Conservation (phyloP, 257 asterid genomes). For the Primulina huaijiensis region DNA sequence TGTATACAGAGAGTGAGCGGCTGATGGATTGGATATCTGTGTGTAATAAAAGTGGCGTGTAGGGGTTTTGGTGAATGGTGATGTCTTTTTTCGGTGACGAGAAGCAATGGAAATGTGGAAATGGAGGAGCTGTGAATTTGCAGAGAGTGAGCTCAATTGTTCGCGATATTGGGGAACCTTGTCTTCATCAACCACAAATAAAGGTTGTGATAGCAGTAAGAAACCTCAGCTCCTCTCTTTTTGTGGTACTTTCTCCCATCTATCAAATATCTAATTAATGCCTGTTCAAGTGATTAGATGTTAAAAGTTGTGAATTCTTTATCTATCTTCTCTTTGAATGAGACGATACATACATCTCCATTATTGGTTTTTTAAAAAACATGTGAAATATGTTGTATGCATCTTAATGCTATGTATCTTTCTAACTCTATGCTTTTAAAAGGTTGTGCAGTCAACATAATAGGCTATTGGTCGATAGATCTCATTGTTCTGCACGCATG, state of each 20-base stretch:
- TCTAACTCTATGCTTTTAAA: no score
- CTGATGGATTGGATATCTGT: slow-evolving; percentile 19
- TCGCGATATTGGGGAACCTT: slow-evolving; percentile 95
- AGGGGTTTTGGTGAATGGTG: slow-evolving; percentile 30
- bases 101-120: slow-evolving; percentile 90
- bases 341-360: not conserved
- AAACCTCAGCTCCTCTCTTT: slow-evolving; percentile 28
- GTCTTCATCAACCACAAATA: slow-evolving; percentile 82
- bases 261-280: slow-evolving; percentile 2
- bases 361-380: not conserved
- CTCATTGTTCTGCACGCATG: not conserved
- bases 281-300: slow-evolving; percentile 1
- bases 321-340: slow-evolving; percentile 1
- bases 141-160: slow-evolving; percentile 82
- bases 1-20: slow-evolving; percentile 29
- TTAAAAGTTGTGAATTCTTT: not conserved
- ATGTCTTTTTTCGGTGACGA: slow-evolving; percentile 79
- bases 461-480: no score
- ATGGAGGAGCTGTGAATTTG: slow-evolving; percentile 62
- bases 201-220: slow-evolving; percentile 77
- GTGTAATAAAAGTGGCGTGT: slow-evolving; percentile 17
- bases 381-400: not conserved
- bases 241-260: not conserved
- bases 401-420: not conserved
- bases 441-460: no score